phyloP scores from a whole-genome alignment of 192 early-diverging fungal genomes.

The Coemansia sp. region DNA sequence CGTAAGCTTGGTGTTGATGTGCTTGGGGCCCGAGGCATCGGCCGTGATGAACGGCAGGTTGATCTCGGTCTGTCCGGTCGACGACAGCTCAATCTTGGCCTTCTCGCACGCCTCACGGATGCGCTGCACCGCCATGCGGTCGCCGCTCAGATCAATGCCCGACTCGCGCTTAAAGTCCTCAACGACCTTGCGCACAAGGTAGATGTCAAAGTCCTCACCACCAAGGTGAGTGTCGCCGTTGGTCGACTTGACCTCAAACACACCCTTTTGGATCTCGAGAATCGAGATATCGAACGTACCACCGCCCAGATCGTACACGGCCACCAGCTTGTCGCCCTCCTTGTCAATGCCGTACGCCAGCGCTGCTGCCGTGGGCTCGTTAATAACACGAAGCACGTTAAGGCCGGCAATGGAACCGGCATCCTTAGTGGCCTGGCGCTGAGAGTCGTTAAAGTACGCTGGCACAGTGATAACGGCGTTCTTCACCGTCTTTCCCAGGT shows the following conservation, averaged over 20 bases:
- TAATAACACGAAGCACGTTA: conserved; percentile 96
- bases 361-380: conserved; percentile 96
- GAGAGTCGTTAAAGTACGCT: conserved; percentile 97
- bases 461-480: conserved; percentile 97
- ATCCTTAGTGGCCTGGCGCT: conserved; percentile 98
- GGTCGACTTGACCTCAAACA: conserved; percentile 98
- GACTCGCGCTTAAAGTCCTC: conserved; percentile 91
- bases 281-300: conserved; percentile 99
- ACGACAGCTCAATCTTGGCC: conserved; percentile 98
- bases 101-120: conserved; percentile 97
- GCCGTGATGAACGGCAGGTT: conserved; percentile 93
- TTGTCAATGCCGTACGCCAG: conserved; percentile 98
- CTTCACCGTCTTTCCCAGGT: conserved; percentile 76
- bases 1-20: conserved; percentile 93
- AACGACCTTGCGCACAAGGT: conserved; percentile 74
- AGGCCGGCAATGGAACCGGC: conserved; percentile 89
- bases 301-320: conserved; percentile 97
- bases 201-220: conserved; percentile 74
- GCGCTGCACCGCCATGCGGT: conserved; percentile 96
- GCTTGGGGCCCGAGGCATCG: conserved; percentile 85
- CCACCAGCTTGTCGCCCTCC: conserved; percentile 89
- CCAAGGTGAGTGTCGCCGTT: conserved; percentile 91
- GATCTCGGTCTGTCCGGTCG: conserved; percentile 92
- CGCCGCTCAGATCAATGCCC: conserved; percentile 76
- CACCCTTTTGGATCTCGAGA: conserved; percentile 96